Base-by-base conservation (phyloP, 805 yeast genomes). In the Spathaspora arborariae region DNA sequence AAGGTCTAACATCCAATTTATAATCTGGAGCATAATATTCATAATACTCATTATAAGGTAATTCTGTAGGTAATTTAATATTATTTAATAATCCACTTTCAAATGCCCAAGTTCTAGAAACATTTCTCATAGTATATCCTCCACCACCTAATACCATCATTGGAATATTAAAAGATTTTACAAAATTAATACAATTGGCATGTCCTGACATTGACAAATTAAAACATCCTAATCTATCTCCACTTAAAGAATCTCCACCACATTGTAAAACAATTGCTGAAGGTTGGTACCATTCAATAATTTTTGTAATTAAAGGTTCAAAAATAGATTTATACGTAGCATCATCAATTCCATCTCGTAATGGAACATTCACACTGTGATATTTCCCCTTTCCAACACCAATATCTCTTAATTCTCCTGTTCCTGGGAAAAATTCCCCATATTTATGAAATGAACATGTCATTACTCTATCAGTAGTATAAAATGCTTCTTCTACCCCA, bases 11-110 rank as follows among this genome's bases (percentile, higher is more conserved):
- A 62, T 92, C 97, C 50, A 92, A 77, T 65, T 89, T 85, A 67
- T 92, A 92, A 69, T 92, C 97, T 2, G 99, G 99, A 0, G 97
- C 98, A 65, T 86, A 92, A 71, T 92, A 92, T 68, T 92, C 98
- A 69, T 88, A 92, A 70, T 92, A 92, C 64, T 92, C 98, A 64
- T 92, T 91, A 74, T 89, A 91, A 3, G 97, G 97, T 53, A 91
- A 69, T 55, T 81, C 84, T n/a, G 84, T 68, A 20, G 88, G 87
- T 56, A 92, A 70, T 41, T 84, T 76, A 11, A 85, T 88, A 56
- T 88, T 85, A 54, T 94, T 84, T 60, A 92, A 76, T 21, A 94
- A 75, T 30, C 97, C 92, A 0, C 97, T 84, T 67, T 94, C 99
- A 60, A 77, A 91, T 2, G 96, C 81, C 98, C 99, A 92, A 10